Evolutionary conservation across 129 eudicot species (phyloP).

Genomic region (Artemisia argyi): DNA sequence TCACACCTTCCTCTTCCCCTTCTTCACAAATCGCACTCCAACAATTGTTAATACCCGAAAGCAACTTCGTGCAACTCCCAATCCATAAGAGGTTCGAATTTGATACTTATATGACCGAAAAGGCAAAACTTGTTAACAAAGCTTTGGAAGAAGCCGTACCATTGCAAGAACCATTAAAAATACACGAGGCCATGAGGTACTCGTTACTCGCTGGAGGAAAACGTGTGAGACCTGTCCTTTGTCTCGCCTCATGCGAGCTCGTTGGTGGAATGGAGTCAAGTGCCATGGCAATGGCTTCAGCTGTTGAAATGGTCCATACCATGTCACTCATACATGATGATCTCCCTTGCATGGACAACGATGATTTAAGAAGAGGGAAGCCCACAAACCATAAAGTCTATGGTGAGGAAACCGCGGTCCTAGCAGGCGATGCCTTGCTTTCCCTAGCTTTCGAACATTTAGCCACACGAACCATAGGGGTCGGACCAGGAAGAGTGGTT

Average conservation of each 20-base stretch:
- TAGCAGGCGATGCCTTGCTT: constrained; percentile 64
- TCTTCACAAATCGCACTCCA: constrained; percentile 26
- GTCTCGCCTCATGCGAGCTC: constrained; percentile 60
- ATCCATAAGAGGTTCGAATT: constrained; percentile 34
- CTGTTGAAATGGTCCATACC: constrained; percentile 66
- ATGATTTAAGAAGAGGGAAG: constrained; percentile 57
- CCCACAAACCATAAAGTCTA: constrained; percentile 59
- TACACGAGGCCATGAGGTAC: constrained; percentile 72
- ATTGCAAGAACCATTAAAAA: constrained; percentile 45
- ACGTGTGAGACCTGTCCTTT: constrained; percentile 56
- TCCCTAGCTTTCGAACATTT: constrained; percentile 61
- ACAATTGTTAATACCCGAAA: constrained; percentile 23
- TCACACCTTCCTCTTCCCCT: constrained; percentile 20
- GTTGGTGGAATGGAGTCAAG: constrained; percentile 45
- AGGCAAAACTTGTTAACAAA: constrained; percentile 40
- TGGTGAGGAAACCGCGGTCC: constrained; percentile 57
- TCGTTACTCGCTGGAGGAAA: constrained; percentile 68
- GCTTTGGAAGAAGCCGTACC: constrained; percentile 62
- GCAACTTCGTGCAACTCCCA: constrained; percentile 6
- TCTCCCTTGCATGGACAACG: constrained; percentile 77
- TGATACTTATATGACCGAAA: constrained; percentile 47
- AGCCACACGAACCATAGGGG: constrained; percentile 32
- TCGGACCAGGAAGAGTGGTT: constrained; percentile 33
- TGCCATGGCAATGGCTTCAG: constrained; percentile 55
- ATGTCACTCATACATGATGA: constrained; percentile 75